phyloP scores from a whole-genome alignment of 2,329 filamentous ascomycete genomes.

The Phaeosphaeriaceae sp. region DNA sequence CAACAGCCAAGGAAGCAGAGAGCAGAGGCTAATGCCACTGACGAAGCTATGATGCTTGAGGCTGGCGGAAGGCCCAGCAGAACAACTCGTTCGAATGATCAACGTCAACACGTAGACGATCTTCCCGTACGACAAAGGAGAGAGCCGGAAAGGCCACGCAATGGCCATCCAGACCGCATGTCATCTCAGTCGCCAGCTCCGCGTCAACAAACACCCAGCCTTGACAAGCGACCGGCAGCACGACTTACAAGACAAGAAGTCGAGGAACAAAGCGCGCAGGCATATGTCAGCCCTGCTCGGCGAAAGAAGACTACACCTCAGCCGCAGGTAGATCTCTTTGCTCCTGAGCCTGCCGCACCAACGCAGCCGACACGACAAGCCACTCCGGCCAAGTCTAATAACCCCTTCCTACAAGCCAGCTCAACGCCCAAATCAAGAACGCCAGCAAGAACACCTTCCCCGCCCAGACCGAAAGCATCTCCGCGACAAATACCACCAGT shows the following conservation, averaged over 20 bases:
- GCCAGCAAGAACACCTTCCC: slow-evolving; percentile 50
- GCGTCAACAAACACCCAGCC: slow-evolving; percentile 40
- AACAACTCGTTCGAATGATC: slow-evolving; percentile 37
- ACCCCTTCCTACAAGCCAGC: slow-evolving; percentile 47
- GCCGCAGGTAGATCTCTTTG: slow-evolving; percentile 66
- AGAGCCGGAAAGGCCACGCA: slow-evolving; percentile 30
- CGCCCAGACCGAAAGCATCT: slow-evolving; percentile 58
- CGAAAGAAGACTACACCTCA: slow-evolving; percentile 72
- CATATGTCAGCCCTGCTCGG: slow-evolving; percentile 86
- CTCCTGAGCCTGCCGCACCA: slow-evolving; percentile 36
- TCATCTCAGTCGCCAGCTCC: slow-evolving; percentile 50
- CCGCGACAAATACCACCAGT: slow-evolving; percentile 71
- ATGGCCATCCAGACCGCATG: slow-evolving; percentile 46
- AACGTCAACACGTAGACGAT: slow-evolving; percentile 30
- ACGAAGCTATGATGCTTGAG: slow-evolving; percentile 80
- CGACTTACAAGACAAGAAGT: slow-evolving; percentile 76
- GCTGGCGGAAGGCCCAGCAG: slow-evolving; percentile 65
- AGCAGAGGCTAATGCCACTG: slow-evolving; percentile 47
- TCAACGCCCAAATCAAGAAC: slow-evolving; percentile 38
- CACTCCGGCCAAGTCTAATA: slow-evolving; percentile 47
- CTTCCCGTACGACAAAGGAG: slow-evolving; percentile 32
- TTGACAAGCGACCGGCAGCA: slow-evolving; percentile 56
- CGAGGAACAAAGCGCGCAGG: slow-evolving; percentile 82
- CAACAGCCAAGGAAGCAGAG: slow-evolving; percentile 28
- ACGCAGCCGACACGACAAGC: slow-evolving; percentile 38